Percentiles rank a stretch among this genome's conserved stretches.
phyloP scores from a whole-genome alignment of 371 early-diverging fungal species.

The Funneliformis caledonium region DNA sequence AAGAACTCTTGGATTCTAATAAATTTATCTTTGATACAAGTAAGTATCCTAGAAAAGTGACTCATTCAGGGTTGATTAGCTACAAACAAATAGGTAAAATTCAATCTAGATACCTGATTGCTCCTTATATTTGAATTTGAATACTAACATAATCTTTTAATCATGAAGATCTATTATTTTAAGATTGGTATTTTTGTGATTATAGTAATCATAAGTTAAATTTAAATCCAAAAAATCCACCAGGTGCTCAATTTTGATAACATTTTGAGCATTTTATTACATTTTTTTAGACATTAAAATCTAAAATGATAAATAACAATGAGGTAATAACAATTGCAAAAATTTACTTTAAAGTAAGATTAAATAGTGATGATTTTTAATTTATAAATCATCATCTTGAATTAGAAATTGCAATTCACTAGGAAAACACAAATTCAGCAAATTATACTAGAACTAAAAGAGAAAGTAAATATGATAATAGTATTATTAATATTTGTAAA shows the following conservation, averaged over 20 bases:
- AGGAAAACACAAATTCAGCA: slow-evolving; percentile 41
- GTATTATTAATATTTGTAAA: slow-evolving; percentile 15
- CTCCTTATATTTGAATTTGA: slow-evolving; percentile 45
- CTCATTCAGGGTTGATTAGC: slow-evolving; percentile 42
- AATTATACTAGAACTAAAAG: background rate
- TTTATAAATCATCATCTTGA: slow-evolving; percentile 44
- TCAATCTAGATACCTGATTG: slow-evolving; percentile 17
- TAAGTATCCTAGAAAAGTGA: slow-evolving; percentile 39
- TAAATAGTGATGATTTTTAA: slow-evolving; percentile 39
- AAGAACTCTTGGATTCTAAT: slow-evolving; percentile 32
- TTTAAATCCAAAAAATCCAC: slow-evolving; percentile 39
- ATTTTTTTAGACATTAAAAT: slow-evolving; percentile 43
- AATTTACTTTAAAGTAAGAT: slow-evolving; percentile 43
- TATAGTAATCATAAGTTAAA: background rate
- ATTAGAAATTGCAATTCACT: slow-evolving; percentile 33
- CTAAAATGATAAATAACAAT: slow-evolving; percentile 41
- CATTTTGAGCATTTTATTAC: slow-evolving; percentile 47
- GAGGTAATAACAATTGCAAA: slow-evolving; percentile 37
- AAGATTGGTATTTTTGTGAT: slow-evolving; percentile 39
- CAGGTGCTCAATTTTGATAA: slow-evolving; percentile 44
- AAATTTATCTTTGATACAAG: slow-evolving; percentile 37
- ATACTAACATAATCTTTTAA: slow-evolving; percentile 36
- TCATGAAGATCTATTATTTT: slow-evolving; percentile 7
- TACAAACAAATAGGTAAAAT: slow-evolving; percentile 30
- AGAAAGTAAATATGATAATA: slow-evolving; percentile 37